Base-by-base conservation (phyloP, 2,329 filamentous ascomycete genomes). In the Chalaropsis thielavioides region DNA sequence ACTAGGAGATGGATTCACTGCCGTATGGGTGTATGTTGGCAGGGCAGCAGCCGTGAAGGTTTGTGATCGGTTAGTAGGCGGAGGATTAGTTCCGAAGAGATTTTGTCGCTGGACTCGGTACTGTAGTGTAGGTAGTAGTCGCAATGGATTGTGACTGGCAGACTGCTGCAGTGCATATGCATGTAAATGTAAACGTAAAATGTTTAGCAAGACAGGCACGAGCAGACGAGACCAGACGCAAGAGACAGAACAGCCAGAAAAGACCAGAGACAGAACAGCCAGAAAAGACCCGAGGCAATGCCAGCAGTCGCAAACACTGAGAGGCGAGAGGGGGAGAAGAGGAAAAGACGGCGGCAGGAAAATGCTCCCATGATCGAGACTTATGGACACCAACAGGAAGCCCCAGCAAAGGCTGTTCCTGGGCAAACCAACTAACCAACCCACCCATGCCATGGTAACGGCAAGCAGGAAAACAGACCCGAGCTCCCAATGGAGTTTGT, bases 391-490 rank as follows among this genome's bases (percentile, higher is more conserved):
- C 17, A 46, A 19, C n/a, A 49, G 22, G 41, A 62, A 46, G 60
- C 54, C 35, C 54, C 54, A 4, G 31, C 54, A 58, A 31, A 58
- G 38, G 54, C 54, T 58, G 51, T 58, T 58, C 51, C 51, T 58
- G 27, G 24, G 24, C 54, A 7, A 58, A 38, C 54, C 27, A 24
- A 15, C 46, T 51, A 51, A 58, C 24, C 54, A 31, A 58, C 54
- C 54, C 54, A 58, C 54, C 54, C 54, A 58, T 61, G 61, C 64
- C 61, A 54, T 62, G 62, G 64, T 66, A 66, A 66, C 64, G 46
- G 19, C 49, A 59, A 49, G 46, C 60, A 66, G 38, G 15, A 46
- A 59, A 63, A 63, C 31, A 46, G 58, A 65, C 60, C 63, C 63
- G 58, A 65, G 63, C 58, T 65, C 63, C 56, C 51, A 61, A 3